These are phyloP conservation scores for Penicillium maclennaniae DNA, from an alignment of 495 filamentous ascomycete species.

Conservation along the genomic window DNA sequence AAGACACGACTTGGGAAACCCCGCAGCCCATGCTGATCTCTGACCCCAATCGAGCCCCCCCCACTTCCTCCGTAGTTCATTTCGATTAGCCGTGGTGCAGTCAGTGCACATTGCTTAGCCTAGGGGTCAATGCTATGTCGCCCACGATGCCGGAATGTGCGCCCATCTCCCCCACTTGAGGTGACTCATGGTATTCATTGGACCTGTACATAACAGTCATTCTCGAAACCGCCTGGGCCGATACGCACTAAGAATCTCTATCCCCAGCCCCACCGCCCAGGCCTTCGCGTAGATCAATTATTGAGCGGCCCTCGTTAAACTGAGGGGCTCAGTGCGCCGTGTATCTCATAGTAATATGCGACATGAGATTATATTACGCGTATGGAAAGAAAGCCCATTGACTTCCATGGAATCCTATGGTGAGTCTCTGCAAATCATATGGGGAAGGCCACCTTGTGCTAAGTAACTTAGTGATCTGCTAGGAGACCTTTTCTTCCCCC, in stretches of 20 bases:
- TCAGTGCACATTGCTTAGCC: not conserved
- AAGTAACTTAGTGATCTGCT: not conserved
- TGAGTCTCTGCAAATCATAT: constrained; percentile 4
- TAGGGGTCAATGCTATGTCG: not conserved
- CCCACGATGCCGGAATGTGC: not conserved
- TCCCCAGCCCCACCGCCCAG: too few relatives aligned
- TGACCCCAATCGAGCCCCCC: too few relatives aligned
- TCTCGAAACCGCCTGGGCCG: too few relatives aligned
- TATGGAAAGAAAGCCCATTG: not conserved
- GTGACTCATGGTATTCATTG: not conserved
- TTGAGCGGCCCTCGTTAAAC: too few relatives aligned
- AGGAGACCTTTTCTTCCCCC: too few relatives aligned
- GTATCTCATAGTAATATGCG: constrained; percentile 2
- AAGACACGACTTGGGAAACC: too few relatives aligned
- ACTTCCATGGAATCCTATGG: constrained; percentile 2
- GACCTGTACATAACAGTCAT: too few relatives aligned
- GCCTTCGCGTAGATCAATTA: too few relatives aligned
- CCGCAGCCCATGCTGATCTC: too few relatives aligned
- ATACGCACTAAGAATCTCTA: too few relatives aligned
- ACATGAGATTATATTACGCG: not conserved
- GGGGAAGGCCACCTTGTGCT: not conserved
- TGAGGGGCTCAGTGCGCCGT: not conserved
- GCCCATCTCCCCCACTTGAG: not conserved
- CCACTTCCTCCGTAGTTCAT: not conserved
- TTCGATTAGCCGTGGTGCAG: not conserved